A percentile compares a stretch with the other conserved stretches of the same genome.
phyloP scores from a whole-genome alignment of 306 rosid species.

The Quercus gilva region DNA sequence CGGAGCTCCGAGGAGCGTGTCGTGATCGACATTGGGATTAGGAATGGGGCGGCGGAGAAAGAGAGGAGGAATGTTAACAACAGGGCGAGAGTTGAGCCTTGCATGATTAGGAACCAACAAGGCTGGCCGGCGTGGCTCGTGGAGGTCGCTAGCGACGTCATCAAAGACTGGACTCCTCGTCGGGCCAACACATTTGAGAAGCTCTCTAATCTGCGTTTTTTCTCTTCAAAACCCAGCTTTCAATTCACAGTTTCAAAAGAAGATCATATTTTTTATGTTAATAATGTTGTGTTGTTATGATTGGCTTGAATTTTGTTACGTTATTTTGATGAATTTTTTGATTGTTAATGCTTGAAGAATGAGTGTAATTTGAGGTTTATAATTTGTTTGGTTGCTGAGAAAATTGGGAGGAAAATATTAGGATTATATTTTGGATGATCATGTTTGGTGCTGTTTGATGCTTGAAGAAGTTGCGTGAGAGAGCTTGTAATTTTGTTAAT shows the following conservation, averaged over 20 bases:
- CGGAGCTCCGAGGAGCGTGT: conserved; percentile 27
- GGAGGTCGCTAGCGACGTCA: conserved; percentile 90
- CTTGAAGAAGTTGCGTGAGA: no score
- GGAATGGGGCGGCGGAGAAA: conserved; percentile 14
- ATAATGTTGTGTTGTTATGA: no score
- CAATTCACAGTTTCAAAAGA: background rate
- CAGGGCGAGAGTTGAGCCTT: conserved; percentile 38
- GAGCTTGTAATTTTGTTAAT: no score
- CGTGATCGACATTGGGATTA: conserved; percentile 23
- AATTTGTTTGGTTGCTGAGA: no score
- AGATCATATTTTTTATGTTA: background rate
- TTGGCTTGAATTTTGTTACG: no score
- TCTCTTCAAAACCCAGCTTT: background rate
- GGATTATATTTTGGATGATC: no score
- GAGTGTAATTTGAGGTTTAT: no score
- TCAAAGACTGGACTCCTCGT: conserved; percentile 91
- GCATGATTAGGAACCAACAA: conserved; percentile 38
- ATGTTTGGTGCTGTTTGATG: no score
- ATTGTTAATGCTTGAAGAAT: no score
- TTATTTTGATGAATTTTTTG: no score
- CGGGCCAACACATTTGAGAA: conserved; percentile 92
- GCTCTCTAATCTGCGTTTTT: conserved; percentile 42
- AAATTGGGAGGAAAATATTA: no score
- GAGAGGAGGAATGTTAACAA: conserved; percentile 2
- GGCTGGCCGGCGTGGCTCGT: conserved; percentile 98